Base-by-base conservation (phyloP, 176 grass and related monocot species). In the Canna indica region DNA sequence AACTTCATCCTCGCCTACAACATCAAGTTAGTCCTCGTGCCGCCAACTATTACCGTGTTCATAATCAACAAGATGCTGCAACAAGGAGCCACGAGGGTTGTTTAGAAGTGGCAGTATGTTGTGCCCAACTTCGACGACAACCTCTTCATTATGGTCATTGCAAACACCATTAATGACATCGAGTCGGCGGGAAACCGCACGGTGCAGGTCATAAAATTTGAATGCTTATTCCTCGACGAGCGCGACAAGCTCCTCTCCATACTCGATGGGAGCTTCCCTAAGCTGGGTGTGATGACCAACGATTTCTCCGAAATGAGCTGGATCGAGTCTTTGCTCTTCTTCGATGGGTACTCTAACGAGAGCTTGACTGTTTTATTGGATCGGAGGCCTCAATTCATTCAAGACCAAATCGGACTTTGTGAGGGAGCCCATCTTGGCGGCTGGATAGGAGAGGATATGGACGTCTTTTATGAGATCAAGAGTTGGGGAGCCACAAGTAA, bases 361-460 rank as follows among this genome's bases (percentile, higher is more conserved):
- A 38, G 75, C 42, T 56, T 75, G 20, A 75, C 81, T 20, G 72
- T 71, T 36, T 71, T 87, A 16, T 76, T 82, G 22, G 69, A 87
- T 61, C 82, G 82, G 75, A 59, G 69, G 25, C 36, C 36, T 24
- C 33, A 80, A 26, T 41, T 76, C 45, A 47, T 31, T 84, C 50
- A 87, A 88, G 75, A 76, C 69, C 32, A 91, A 81, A 1, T 88
- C 88, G 0, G 85, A 91, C 75, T 88, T 67, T 59, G 85, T 91
- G 27, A 78, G 69, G 5, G 69, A 88, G 11, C 76, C 81, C 18
- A 85, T 91, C 59, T 77, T 81, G 4, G 32, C 4, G 27, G 33
- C 42, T 33, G 72, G 53, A 9, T 86, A 77, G 84, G 64, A 86
- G 57, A 46, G 26, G 3, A 71, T 69, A 36, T 90, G 77, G 66